Conservation (phyloP, 2,329 filamentous ascomycete genomes). For the Pseudocercospora cruenta region DNA sequence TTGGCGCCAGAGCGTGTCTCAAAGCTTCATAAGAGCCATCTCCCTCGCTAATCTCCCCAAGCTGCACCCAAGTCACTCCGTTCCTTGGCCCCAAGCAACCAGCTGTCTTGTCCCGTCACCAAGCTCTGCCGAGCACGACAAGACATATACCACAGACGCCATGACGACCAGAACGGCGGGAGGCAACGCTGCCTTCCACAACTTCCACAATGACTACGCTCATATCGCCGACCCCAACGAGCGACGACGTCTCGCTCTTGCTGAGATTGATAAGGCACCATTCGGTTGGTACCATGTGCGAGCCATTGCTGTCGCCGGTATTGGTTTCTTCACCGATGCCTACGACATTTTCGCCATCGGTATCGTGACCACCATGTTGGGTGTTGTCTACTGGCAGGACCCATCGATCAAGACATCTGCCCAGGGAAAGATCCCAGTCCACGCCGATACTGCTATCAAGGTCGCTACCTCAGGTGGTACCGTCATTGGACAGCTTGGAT, state of each 20-base stretch:
- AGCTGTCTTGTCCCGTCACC: constrained; percentile 6
- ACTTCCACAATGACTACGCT: constrained; percentile 75
- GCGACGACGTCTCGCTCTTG: constrained; percentile 75
- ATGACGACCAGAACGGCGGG: constrained; percentile 45
- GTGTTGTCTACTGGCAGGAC: constrained; percentile 71
- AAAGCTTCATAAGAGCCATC: constrained; percentile 11
- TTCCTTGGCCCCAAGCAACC: constrained; percentile 18
- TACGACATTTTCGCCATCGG: constrained; percentile 78
- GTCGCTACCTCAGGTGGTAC: constrained; percentile 82
- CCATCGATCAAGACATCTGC: constrained; percentile 32
- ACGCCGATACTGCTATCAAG: constrained; percentile 80
- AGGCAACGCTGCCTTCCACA: constrained; percentile 73
- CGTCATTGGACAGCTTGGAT: constrained; percentile 78
- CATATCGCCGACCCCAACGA: constrained; percentile 72
- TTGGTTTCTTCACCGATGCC: constrained; percentile 87
- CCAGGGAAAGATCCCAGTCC: constrained; percentile 61
- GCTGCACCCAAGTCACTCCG: constrained; percentile 18
- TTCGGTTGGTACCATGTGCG: constrained; percentile 86
- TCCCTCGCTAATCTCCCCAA: constrained; percentile 10
- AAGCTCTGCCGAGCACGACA: constrained; percentile 8
- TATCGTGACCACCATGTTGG: constrained; percentile 73
- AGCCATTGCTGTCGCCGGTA: constrained; percentile 75
- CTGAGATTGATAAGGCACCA: constrained; percentile 78
- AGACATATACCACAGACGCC: constrained; percentile 1
- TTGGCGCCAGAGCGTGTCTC: constrained; percentile 7